A percentile compares a stretch with the other conserved stretches of the same genome.
phyloP scores from a whole-genome alignment of 345 rosid genomes.

The Lepidium africanum region DNA sequence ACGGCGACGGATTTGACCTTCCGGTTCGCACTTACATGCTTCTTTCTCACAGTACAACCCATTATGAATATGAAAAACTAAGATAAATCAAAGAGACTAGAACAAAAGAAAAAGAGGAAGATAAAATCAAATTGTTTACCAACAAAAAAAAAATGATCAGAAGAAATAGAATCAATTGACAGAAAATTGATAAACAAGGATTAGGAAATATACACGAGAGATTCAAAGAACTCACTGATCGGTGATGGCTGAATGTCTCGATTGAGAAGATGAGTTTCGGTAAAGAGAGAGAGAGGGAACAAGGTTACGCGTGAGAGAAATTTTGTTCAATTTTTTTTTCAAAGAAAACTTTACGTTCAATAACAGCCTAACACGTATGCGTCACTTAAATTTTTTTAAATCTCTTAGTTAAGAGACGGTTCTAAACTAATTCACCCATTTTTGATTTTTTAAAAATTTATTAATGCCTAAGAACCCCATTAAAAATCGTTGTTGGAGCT shows the following conservation, averaged over 20 bases:
- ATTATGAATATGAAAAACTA: constrained; percentile 20
- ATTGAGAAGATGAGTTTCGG: constrained; percentile 15
- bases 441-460: too few species aligned
- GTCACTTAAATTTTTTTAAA: too few species aligned
- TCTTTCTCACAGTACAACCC: constrained; percentile 64
- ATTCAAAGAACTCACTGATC: constrained; percentile 15
- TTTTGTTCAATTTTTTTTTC: background rate
- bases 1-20: constrained; percentile 30
- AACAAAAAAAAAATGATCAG: background rate
- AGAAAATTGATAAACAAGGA: background rate
- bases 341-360: too few species aligned
- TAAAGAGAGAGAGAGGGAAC: background rate
- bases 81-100: background rate
- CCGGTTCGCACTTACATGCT: constrained; percentile 42
- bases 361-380: too few species aligned
- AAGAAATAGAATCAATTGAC: background rate
- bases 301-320: constrained; percentile 3
- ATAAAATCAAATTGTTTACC: background rate
- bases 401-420: too few species aligned
- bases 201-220: background rate
- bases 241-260: constrained; percentile 6
- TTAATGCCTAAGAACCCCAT: too few species aligned
- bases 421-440: too few species aligned
- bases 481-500: too few species aligned
- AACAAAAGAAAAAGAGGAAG: background rate